A percentile compares a stretch with the other conserved stretches of the same genome.
Evolutionary conservation across 768 basidiomycete genomes (phyloP).

Genomic region (Leccinum uliginosum): DNA sequence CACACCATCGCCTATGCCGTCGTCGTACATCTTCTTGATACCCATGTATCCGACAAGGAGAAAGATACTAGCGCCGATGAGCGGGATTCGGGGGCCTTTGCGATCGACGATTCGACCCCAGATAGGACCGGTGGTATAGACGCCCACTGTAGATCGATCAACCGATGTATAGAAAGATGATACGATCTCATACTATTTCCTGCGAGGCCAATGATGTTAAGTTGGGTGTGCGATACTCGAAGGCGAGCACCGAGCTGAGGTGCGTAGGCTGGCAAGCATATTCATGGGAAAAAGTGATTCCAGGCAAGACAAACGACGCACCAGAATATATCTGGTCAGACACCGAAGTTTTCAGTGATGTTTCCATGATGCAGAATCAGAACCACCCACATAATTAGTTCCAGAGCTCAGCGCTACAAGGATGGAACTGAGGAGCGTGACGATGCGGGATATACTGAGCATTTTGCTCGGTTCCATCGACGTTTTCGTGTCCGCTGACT

Average conservation of each 20-base stretch:
- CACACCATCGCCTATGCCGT: constrained; percentile 38
- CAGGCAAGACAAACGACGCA: not conserved
- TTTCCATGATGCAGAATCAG: not conserved
- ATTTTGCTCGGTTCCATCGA: constrained; percentile 25
- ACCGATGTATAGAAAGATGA: not conserved
- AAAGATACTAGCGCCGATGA: constrained; percentile 53
- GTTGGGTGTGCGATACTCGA: constrained; percentile 69
- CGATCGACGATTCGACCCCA: constrained; percentile 78
- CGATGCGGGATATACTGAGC: constrained; percentile 38
- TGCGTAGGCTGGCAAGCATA: constrained; percentile 57
- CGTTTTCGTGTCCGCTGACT: constrained; percentile 4
- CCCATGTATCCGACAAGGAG: constrained; percentile 73
- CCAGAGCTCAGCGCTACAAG: constrained; percentile 61
- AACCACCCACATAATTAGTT: constrained; percentile 64
- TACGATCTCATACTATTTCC: constrained; percentile 54
- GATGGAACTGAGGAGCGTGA: constrained; percentile 52
- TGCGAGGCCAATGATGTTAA: constrained; percentile 78
- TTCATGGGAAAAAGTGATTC: not conserved
- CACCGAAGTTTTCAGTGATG: not conserved
- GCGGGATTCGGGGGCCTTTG: constrained; percentile 65
- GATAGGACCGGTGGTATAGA: constrained; percentile 70
- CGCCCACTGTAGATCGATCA: constrained; percentile 50
- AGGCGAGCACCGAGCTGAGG: constrained; percentile 82
- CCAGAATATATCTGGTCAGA: constrained; percentile 28
- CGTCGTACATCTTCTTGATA: constrained; percentile 63